Conservation (phyloP, 1,284 basidiomycete genomes). For the Tilletia setariae region DNA sequence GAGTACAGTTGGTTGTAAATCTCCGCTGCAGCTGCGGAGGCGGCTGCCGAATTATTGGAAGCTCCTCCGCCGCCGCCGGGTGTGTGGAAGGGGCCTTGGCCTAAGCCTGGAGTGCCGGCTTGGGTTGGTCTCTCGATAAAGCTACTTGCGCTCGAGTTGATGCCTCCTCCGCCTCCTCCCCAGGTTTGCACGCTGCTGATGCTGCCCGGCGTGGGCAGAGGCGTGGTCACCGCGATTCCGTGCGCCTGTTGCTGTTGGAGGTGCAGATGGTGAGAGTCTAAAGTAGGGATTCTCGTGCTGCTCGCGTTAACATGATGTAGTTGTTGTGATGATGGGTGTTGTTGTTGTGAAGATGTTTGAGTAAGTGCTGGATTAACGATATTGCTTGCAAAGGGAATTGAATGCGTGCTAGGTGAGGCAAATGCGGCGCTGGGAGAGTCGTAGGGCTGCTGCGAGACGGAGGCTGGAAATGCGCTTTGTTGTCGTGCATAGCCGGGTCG, state of each 20-base stretch:
- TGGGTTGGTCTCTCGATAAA: neutral
- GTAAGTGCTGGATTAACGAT: neutral
- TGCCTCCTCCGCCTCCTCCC: neutral
- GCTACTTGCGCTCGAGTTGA: conserved; percentile 9
- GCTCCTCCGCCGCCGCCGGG: no score
- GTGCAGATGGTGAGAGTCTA: neutral
- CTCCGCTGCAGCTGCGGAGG: no score
- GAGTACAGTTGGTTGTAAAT: no score
- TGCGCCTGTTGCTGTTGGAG: neutral
- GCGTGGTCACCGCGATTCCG: neutral
- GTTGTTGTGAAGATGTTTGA: neutral
- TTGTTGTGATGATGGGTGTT: neutral
- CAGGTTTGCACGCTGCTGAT: neutral
- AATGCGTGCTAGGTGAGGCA: conserved; percentile 1
- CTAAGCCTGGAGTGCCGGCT: no score
- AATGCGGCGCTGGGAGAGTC: conserved; percentile 18
- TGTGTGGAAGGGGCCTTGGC: no score
- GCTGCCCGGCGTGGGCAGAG: neutral
- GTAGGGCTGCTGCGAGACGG: conserved; percentile 6
- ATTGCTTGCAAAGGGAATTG: neutral
- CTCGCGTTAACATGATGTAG: neutral
- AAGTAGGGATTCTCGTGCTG: conserved; percentile 1
- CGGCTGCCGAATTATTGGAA: no score
- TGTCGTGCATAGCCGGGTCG: conserved; percentile 19
- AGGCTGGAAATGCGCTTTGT: conserved; percentile 32